Base-by-base conservation (phyloP, 805 yeast species). In the Yarrowia sp. region DNA sequence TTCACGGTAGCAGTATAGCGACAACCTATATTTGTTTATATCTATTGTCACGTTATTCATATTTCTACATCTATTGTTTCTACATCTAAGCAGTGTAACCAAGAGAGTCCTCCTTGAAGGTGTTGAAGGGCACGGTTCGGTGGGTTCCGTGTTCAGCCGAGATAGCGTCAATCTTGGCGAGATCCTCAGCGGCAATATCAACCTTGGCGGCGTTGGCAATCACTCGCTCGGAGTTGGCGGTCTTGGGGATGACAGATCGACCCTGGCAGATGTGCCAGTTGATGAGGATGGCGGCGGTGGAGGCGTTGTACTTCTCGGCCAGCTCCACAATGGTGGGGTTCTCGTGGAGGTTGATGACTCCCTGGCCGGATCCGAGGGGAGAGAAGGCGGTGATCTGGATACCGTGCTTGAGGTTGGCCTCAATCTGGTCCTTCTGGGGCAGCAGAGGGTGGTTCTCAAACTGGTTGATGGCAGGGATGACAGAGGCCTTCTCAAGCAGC, bases 381-480 rank as follows among this genome's bases (percentile, higher is more conserved):
- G 95, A 87, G 78, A 85, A 92, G 0, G 96, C 93, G 76, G 90
- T 91, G 11, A 89, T 85, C 7, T 81, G 78, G 49, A 92, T 84
- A 55, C 82, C 86, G 69, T 87, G 78, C 15, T 81, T 74, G 41
- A 82, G 80, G 75, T 90, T 87, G 77, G 80, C 89, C 67, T 86
- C 84, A 26, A 89, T 86, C 69, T 91, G 81, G 64, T 87, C 87
- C 68, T 82, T 79, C 73, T 89, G 78, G 79, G 89, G 90, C 74
- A 89, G 81, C 93, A 95, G 90, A 22, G 95, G 97, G 70, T 91
- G 90, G 65, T 91, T 83, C 77, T 91, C 97, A 74, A 91, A 85
- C 76, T 92, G 97, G 77, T 91, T 89, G 50, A 90, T 88, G 0
- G 88, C 91, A 0, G 97, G 93, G 70, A 82, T 82, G 71, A 84